Percentiles rank a stretch among this genome's conserved stretches.
These are phyloP conservation scores for Hypoxylon rubiginosum DNA, from an alignment of 2,329 filamentous ascomycete species.

Conservation along the genomic window DNA sequence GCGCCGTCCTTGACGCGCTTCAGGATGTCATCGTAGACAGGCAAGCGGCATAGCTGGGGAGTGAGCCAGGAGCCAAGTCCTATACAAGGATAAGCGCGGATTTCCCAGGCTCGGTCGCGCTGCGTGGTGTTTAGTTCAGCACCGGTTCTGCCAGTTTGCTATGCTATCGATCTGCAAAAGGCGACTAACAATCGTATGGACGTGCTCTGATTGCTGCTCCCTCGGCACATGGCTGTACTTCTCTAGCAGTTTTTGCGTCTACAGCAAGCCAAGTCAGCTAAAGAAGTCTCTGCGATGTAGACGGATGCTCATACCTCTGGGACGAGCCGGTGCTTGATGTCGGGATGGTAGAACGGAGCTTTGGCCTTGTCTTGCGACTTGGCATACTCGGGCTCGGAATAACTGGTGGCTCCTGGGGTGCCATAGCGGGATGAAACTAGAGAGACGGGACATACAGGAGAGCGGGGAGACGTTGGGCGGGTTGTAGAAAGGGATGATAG, in stretches of 20 bases:
- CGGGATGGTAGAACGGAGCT: constrained; percentile 1
- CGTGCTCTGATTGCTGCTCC: constrained; percentile 13
- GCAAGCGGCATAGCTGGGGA: constrained; percentile 16
- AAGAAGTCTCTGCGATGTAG: background rate
- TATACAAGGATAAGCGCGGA: constrained; percentile 37
- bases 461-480: too few species aligned
- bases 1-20: constrained; percentile 23
- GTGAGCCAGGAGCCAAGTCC: constrained; percentile 17
- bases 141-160: background rate
- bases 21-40: constrained; percentile 16
- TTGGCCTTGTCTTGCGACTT: constrained; percentile 9
- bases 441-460: too few species aligned
- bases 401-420: background rate
- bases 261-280: background rate
- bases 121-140: background rate
- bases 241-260: constrained; percentile 9
- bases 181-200: constrained; percentile 5
- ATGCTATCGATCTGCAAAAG: background rate
- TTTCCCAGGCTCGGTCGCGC: constrained; percentile 37
- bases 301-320: background rate
- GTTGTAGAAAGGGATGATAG: too few species aligned
- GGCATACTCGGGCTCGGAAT: constrained; percentile 4
- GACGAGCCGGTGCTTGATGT: constrained; percentile 1
- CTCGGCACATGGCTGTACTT: constrained; percentile 19
- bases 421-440: background rate